Evolutionary conservation across 495 filamentous ascomycete species (phyloP).

Genomic region (Tuber umbilicatum): DNA sequence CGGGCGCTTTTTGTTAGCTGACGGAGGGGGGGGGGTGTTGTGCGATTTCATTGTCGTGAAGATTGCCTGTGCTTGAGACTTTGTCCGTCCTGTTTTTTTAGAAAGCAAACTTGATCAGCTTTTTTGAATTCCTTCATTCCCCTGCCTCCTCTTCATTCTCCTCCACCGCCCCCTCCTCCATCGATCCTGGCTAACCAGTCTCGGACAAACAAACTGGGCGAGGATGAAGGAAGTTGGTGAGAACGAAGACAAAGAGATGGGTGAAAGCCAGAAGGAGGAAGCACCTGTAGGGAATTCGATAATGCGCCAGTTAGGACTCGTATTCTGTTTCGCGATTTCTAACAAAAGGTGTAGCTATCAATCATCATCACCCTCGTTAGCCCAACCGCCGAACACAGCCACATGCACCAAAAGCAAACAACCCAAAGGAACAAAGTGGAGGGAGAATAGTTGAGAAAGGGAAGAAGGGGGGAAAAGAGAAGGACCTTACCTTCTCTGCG

Average conservation of each 20-base stretch:
- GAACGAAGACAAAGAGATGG: constrained; percentile 8
- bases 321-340: constrained; percentile 34
- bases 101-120: constrained; percentile 18
- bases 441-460: constrained; percentile 16
- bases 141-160: background rate
- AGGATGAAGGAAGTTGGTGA: background rate
- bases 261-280: constrained; percentile 16
- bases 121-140: background rate
- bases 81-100: constrained; percentile 27
- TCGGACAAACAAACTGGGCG: constrained; percentile 1
- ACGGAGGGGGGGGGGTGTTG: constrained; percentile 16
- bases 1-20: constrained; percentile 27
- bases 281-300: constrained; percentile 37
- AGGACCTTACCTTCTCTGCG: constrained; percentile 37
- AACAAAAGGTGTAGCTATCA: constrained; percentile 36
- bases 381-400: constrained; percentile 7
- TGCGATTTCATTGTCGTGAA: constrained; percentile 31
- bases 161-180: background rate
- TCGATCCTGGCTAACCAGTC: background rate
- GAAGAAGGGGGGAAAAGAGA: constrained; percentile 10
- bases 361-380: constrained; percentile 13
- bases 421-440: constrained; percentile 8
- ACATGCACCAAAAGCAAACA: constrained; percentile 7
- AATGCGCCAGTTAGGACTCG: constrained; percentile 36
- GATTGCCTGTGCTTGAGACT: constrained; percentile 25